These are phyloP conservation scores for Pythium phragmiticola DNA, from an alignment of 352 stramenopile species.

Conservation along the genomic window DNA sequence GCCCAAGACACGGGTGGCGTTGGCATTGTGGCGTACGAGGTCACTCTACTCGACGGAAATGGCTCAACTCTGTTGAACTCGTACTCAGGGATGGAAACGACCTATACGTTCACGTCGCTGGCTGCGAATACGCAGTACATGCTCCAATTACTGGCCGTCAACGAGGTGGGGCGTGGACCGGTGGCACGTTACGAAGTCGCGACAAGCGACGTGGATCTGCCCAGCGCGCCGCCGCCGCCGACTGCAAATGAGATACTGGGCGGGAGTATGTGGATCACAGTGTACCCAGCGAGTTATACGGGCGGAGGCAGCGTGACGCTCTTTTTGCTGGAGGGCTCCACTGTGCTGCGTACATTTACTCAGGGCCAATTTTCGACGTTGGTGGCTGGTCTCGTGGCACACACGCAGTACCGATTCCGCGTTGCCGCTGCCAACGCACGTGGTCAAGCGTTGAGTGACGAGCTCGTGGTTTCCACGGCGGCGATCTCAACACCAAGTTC, in stretches of 20 bases:
- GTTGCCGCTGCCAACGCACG: conserved; percentile 38
- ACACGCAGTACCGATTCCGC: conserved; percentile 42
- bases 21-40: conserved; percentile 29
- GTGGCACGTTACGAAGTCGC: background rate
- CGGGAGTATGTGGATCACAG: conserved; percentile 18
- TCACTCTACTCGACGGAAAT: conserved; percentile 14
- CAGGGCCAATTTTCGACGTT: conserved; percentile 21
- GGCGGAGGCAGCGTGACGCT: conserved; percentile 42
- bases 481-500: conserved; percentile 38
- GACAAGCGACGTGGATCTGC: conserved; percentile 18
- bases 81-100: background rate
- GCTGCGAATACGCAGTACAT: conserved; percentile 20
- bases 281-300: conserved; percentile 31
- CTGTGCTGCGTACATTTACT: conserved; percentile 29
- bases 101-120: conserved; percentile 11
- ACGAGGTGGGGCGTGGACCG: conserved; percentile 11
- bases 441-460: conserved; percentile 28
- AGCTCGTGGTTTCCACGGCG: conserved; percentile 30
- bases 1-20: conserved; percentile 47
- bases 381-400: conserved; percentile 36
- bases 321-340: conserved; percentile 28
- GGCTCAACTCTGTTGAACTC: background rate
- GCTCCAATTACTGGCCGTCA: conserved; percentile 8
- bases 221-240: conserved; percentile 20
- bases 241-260: conserved; percentile 14